These are phyloP conservation scores for Punica granatum DNA, from an alignment of 345 rosid species.

Conservation along the genomic window DNA sequence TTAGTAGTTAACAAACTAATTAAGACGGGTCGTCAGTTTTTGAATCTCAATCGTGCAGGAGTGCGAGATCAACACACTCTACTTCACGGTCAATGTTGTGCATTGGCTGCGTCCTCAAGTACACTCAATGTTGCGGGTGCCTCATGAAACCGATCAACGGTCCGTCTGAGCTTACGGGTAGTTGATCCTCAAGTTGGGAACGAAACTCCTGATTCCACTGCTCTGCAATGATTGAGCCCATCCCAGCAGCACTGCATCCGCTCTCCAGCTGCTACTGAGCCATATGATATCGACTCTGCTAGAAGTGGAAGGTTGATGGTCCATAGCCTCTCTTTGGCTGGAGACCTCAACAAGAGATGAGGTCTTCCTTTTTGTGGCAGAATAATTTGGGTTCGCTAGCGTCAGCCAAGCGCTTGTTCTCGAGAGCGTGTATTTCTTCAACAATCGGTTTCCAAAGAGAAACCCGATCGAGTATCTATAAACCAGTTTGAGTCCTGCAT, in stretches of 20 bases:
- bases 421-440: conserved; percentile 9
- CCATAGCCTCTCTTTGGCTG: conserved; percentile 3
- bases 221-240: conserved; percentile 5
- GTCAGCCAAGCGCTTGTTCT: conserved; percentile 6
- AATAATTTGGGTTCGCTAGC: not conserved
- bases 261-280: conserved; percentile 2
- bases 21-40: no score
- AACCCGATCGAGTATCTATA: conserved; percentile 11
- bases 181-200: conserved; percentile 26
- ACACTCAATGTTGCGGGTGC: conserved; percentile 24
- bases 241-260: conserved; percentile 19
- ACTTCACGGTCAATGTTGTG: conserved; percentile 41
- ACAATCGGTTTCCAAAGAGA: conserved; percentile 13
- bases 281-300: conserved; percentile 7
- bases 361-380: conserved; percentile 2
- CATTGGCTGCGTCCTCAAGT: conserved; percentile 28
- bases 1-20: no score
- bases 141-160: conserved; percentile 33
- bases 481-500: conserved; percentile 12
- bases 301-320: conserved; percentile 11
- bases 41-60: conserved; percentile 23
- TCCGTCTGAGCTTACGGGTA: conserved; percentile 25
- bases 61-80: conserved; percentile 34
- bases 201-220: conserved; percentile 38
- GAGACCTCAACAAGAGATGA: conserved; percentile 20